A percentile compares a stretch with the other conserved stretches of the same genome.
Conservation (phyloP, 331 rosid species). For the Saraca asoca region DNA sequence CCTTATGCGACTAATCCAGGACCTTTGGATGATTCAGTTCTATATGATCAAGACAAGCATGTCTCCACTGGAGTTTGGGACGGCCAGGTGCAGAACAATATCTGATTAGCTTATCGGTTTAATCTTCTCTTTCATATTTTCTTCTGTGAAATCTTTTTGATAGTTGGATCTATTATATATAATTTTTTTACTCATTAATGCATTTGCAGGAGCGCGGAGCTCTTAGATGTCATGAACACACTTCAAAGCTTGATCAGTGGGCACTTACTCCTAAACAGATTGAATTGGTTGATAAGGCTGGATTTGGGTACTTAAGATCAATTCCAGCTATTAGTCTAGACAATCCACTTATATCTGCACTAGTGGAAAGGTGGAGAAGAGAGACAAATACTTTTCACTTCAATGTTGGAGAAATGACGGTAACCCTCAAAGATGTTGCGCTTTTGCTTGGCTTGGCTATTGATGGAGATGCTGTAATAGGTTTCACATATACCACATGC, state of each 20-base stretch:
- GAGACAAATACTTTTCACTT: constrained; percentile 98
- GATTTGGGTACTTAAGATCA: constrained; percentile 82
- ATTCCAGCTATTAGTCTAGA: constrained; percentile 98
- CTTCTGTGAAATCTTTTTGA: constrained; percentile 8
- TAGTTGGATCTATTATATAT: constrained; percentile 6
- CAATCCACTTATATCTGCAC: constrained; percentile 94
- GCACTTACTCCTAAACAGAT: constrained; percentile 66
- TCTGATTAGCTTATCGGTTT: constrained; percentile 19
- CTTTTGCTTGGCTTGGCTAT: constrained; percentile 88
- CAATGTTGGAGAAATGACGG: constrained; percentile 94
- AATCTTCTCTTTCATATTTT: constrained; percentile 1
- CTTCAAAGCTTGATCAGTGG: constrained; percentile 99
- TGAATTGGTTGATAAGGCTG: constrained; percentile 85
- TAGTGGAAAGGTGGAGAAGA: constrained; percentile 98
- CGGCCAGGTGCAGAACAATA: constrained; percentile 75
- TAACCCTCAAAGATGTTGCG: constrained; percentile 86
- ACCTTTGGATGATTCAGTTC: constrained; percentile 83
- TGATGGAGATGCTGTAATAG: constrained; percentile 95
- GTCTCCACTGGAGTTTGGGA: constrained; percentile 98
- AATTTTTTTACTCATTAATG: constrained; percentile 21
- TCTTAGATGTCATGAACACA: constrained; percentile 97
- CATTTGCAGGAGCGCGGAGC: constrained; percentile 94
- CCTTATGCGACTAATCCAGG: constrained; percentile 91
- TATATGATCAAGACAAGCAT: constrained; percentile 98
- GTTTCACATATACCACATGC: constrained; percentile 84